Percentiles rank a stretch among this genome's conserved stretches.
phyloP scores from a whole-genome alignment of 495 filamentous ascomycete genomes.

The Melanomma pulvis-pyrius region DNA sequence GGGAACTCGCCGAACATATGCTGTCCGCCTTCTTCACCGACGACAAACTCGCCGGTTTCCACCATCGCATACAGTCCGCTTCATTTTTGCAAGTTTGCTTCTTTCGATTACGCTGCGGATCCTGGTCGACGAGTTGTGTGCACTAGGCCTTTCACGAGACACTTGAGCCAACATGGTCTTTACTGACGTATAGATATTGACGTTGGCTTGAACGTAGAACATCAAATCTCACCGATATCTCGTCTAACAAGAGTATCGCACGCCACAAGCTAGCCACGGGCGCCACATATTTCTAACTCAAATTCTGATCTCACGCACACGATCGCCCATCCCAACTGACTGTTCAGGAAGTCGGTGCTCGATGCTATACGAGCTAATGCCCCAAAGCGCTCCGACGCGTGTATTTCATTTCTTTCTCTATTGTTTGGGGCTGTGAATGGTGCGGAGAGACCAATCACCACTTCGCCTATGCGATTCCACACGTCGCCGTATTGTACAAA shows the following conservation, averaged over 20 bases:
- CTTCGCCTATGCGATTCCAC: too few relatives aligned
- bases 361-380: not conserved
- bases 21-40: not conserved
- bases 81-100: not conserved
- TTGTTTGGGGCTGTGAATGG: conserved; percentile 6
- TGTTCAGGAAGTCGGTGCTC: not conserved
- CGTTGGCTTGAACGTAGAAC: too few relatives aligned
- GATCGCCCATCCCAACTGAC: not conserved
- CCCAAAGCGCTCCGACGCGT: not conserved
- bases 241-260: not conserved
- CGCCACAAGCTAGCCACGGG: not conserved
- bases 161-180: not conserved
- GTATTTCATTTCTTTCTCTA: not conserved
- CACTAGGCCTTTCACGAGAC: not conserved
- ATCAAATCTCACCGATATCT: not conserved
- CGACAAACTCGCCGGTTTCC: too few relatives aligned
- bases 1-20: not conserved
- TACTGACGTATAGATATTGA: not conserved
- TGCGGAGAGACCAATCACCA: not conserved
- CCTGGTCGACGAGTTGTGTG: not conserved
- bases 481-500: too few relatives aligned
- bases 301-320: not conserved
- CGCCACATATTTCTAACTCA: not conserved
- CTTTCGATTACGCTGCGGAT: not conserved
- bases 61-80: not conserved